phyloP scores from a whole-genome alignment of 805 yeast species.

The Naumovozyma dairenensis region DNA sequence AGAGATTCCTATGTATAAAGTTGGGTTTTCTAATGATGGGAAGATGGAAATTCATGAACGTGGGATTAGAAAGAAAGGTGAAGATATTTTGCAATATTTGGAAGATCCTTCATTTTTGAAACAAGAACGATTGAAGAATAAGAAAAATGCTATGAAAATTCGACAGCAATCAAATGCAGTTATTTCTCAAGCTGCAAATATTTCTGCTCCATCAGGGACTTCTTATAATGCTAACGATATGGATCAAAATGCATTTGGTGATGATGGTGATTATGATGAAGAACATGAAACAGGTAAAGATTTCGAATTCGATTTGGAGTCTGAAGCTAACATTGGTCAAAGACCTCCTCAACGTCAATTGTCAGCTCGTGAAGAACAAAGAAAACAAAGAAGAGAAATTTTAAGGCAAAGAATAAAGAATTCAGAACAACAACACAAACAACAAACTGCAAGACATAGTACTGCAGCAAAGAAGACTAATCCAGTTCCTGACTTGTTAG shows the following conservation, averaged over 20 bases:
- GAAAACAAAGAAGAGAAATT: constrained; percentile 31
- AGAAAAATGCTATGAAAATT: constrained; percentile 24
- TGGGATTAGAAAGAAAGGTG: constrained; percentile 29
- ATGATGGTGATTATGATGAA: constrained; percentile 9
- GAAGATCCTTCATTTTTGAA: constrained; percentile 25
- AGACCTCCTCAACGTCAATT: constrained; percentile 16
- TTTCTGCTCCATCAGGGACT: constrained; percentile 5
- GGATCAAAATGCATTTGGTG: constrained; percentile 29
- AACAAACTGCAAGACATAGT: constrained; percentile 5
- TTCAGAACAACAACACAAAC: constrained; percentile 27
- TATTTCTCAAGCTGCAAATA: constrained; percentile 11
- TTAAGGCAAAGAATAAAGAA: constrained; percentile 27
- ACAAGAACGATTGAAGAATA: constrained; percentile 23
- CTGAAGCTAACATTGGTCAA: constrained; percentile 2
- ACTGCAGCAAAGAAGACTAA: constrained; percentile 9
- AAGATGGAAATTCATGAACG: constrained; percentile 32
- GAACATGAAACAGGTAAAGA: not conserved
- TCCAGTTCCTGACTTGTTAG: constrained; percentile 24
- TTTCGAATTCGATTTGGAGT: constrained; percentile 2
- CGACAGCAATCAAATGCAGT: constrained; percentile 18
- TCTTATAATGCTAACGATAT: constrained; percentile 21
- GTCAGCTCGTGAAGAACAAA: constrained; percentile 26
- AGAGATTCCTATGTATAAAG: constrained; percentile 24
- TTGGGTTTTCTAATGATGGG: constrained; percentile 28
- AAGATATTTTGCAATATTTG: constrained; percentile 20